Base-by-base conservation (phyloP, 2,329 filamentous ascomycete species). In the Biscogniauxia mediterranea region DNA sequence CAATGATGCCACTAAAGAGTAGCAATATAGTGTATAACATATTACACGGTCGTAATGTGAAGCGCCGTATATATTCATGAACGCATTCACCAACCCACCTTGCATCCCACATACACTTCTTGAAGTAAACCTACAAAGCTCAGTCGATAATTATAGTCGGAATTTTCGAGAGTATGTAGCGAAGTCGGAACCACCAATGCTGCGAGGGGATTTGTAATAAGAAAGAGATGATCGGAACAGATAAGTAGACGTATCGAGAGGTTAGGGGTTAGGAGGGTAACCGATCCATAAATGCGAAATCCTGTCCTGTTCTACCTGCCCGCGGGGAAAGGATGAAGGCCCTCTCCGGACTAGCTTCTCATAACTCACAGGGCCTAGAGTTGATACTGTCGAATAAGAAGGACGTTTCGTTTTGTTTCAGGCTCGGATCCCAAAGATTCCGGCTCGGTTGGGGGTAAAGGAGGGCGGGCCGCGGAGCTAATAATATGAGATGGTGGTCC, bases 11-110 rank as follows among this genome's bases (percentile, higher is more conserved):
- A 57, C 68, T 74, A 15, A 75, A 56, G 28, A 79, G 68, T 32
- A 76, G 61, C 55, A 75, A 63, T 19, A 80, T 23, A 2, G 76
- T 72, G 19, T 75, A 75, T 64, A 79, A 71, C 74, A 76, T 79
- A 15, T 56, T 61, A 46, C 21, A 23, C 54, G 38, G 52, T 23
- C 38, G 6, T 46, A n/a, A 15, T 5, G 17, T 7, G 38, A 46
- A 46, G 15, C 38, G 13, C 6, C 15, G 38, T 13, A n/a, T 6
- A n/a, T 46, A n/a, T 46, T 46, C 38, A 46, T n/a, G 38, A 46
- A 46, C 11, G 38, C 13, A 46, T 11, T 5, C 11, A 46, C 38
- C 15, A 46, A n/a, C 2, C 5, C 38, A 46, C 38, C 15, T 3
- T 11, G 38, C 38, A n/a, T 6, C 6, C 38, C 38, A n/a, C 15